These are phyloP conservation scores for Plasmodium inui DNA, from an alignment of 169 alveolate genomes.

Conservation along the genomic window DNA sequence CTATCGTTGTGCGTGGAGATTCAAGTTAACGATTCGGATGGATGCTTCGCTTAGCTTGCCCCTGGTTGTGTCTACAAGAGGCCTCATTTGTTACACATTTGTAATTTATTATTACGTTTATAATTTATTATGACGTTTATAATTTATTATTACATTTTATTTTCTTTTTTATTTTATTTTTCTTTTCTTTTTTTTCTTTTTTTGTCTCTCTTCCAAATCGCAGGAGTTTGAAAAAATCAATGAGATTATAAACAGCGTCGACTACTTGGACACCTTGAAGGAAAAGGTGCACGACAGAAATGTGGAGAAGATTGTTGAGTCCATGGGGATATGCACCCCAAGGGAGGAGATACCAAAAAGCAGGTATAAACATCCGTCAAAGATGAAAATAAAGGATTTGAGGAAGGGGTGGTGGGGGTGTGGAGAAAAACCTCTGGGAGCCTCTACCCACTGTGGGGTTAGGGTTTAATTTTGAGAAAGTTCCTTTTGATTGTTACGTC, in stretches of 20 bases:
- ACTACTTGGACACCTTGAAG: constrained; percentile 33
- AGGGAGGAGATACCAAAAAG: background rate
- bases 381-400: background rate
- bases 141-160: background rate
- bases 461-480: background rate
- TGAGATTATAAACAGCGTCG: constrained; percentile 22
- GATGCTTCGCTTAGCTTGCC: background rate
- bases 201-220: background rate
- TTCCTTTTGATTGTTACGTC: background rate
- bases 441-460: background rate
- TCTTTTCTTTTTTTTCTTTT: background rate
- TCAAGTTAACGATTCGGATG: background rate
- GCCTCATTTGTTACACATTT: background rate
- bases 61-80: background rate
- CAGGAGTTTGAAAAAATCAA: constrained; percentile 62
- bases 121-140: background rate
- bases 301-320: constrained; percentile 14
- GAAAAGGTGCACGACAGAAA: constrained; percentile 14
- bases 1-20: background rate
- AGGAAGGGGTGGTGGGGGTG: background rate
- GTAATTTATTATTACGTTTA: background rate
- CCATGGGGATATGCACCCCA: constrained; percentile 29
- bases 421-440: background rate
- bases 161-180: background rate
- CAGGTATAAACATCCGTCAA: constrained; percentile 2